Evolutionary conservation across 2,329 filamentous ascomycete species (phyloP), one percentile per base, ranked within the genome.

Genomic region (Colletotrichum sp.): DNA sequence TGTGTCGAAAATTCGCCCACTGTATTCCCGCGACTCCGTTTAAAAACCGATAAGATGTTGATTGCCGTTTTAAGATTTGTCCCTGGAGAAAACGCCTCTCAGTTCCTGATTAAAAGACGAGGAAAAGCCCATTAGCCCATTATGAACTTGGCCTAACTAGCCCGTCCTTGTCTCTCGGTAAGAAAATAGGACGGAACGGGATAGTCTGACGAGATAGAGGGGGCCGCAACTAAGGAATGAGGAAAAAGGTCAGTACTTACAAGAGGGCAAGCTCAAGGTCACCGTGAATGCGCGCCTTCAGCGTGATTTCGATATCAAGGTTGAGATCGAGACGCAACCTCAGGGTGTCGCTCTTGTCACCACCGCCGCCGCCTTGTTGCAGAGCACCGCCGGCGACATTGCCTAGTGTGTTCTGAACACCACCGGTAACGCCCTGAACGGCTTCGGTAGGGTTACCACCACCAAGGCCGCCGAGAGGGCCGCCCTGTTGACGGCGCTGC

Each of bases 241-340:
- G 52, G 65, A 59, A 72, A 36, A 60, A 24, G 59, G 60, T 52
- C 15, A 13, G 69, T 64, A 88, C 89, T 84, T 86, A 91, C 89
- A 91, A 85, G 79, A 97, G 89, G 78, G 93, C 93, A 78, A 97
- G 85, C 39, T 95, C 96, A 78, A 98, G 86, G 86, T 98, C 95
- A 81, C 95, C 95, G 80, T 96, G 93, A 79, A 97, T 96, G 84
- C 93, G 93, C 24, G 95, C 95, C 89, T 97, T 97, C 77, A 97
- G 89, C 80, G 95, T 93, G 77, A 97, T 95, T 84, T 97, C 95
- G 66, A 97, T 90, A 79, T 97, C 95, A 73, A 97, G 88, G 84
- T 97, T 97, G 72, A 96, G 88, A 81, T 97, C 95, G 26, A 97
- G 86, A 49, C 93, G 90, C 80, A 97, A 85, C 82, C 93, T 93